Base-by-base conservation (phyloP, 176 grass and related monocot genomes). In the Guadua angustifolia region DNA sequence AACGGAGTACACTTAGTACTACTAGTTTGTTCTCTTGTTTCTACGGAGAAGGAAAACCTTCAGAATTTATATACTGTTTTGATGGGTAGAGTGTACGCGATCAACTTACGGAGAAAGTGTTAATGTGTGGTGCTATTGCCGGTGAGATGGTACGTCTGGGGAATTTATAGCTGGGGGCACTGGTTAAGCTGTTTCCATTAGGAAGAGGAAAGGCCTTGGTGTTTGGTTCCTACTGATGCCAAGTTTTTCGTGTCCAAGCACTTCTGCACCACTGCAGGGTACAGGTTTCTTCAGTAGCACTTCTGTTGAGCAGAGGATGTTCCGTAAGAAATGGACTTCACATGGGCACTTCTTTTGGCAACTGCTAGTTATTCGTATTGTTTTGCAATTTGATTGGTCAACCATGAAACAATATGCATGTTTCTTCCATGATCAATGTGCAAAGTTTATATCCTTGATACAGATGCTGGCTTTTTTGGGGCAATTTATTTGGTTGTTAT, bases 1-100 rank as follows among this genome's bases (percentile, higher is more conserved):
- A 78, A 83, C 4, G 38, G 69, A 78, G 79, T 86, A 72, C 83
- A 78, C 21, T 72, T 73, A 50, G 73, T 82, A 73, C 16, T 82
- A 73, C 16, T 35, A 26, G 2, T 49, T 0, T 79, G 59, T 44
- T 68, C 49, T 51, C 60, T 61, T 73, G 79, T 58, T 74, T 40
- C 63, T 35, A 79, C 74, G 67, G 19, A 44, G 42, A 55, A 71
- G 14, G 21, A 77, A 56, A 63, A 39, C 71, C 14, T 83, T 40
- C 29, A 64, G 40, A 7, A 16, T 83, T 53, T 66, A 35, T 59
- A 46, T 29, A 51, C 8, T 59, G 14, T 56, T 56, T 57, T 83
- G 68, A 57, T 79, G 40, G 43, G 18, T 79, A 26, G 40, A 50
- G 79, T 83, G 79, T 86, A 67, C 66, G 58, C 47, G 11, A 77